Base-by-base conservation (phyloP, 208 protist genomes). In the Leishmania turanica region DNA sequence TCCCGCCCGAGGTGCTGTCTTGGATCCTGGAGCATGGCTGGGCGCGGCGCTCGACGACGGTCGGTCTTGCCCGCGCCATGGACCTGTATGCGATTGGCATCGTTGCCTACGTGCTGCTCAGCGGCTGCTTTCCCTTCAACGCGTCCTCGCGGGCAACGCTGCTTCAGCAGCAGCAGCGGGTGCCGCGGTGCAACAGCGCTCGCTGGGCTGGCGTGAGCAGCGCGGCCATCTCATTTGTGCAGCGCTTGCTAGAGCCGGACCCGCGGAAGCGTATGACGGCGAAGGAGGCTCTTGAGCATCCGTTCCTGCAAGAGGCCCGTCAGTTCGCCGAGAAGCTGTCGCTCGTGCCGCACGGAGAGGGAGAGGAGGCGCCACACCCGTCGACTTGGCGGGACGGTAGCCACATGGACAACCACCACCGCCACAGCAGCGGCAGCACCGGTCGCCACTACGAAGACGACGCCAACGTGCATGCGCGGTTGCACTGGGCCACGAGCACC, bases 71-170 rank as follows among this genome's bases (percentile, higher is more conserved):
- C 21, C 85, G 85, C 49, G 77, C 94, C 47, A 80, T 96, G 75
- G 93, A 97, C 81, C 79, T 92, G 73, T 97, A 96, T 80, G 87
- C 93, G 13, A 81, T 95, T 65, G 93, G 93, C 60, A 89, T 95
- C 74, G 89, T 97, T 54, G 77, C 91, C 15, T 95, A 97, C 77
- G 92, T 96, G 40, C 77, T 97, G n/a, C 91, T 97, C 31, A 96
- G 92, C 78, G 92, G 92, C 31, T 92, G 88, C 81, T 97, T 96
- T 51, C 93, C 93, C n/a, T 96, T 92, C 70, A 95, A 96, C 75
- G 90, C 86, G 21, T 88, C 82, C 3, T 90, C 91, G 24, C 86
- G 89, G 31, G 92, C 87, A 37, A 92, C 87, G 15, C 79, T 93
- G 49, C 77, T 88, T 17, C 84, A 93, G 78, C 91, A 97, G 86